These are phyloP conservation scores for Chrysanthemum seticuspe DNA, from an alignment of 129 eudicot genomes.

Conservation along the genomic window DNA sequence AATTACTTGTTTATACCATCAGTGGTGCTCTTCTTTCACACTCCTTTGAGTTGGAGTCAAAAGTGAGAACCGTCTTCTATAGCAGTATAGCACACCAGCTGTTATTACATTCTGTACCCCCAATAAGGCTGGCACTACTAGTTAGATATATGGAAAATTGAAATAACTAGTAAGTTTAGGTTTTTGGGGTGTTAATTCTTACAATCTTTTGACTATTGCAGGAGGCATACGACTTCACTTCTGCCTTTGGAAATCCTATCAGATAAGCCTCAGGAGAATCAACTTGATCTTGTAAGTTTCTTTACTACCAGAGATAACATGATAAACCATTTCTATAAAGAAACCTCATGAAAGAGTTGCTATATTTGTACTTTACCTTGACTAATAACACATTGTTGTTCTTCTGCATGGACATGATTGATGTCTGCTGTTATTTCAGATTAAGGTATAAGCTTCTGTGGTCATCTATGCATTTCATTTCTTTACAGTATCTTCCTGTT, in stretches of 20 bases:
- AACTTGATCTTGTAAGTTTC: constrained; percentile 59
- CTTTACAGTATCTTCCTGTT: too few species aligned
- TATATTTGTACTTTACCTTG: too few species aligned
- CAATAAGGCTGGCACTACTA: constrained; percentile 73
- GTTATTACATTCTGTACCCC: constrained; percentile 74
- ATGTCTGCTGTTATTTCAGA: constrained; percentile 47
- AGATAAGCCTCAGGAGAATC: constrained; percentile 62
- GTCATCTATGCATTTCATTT: too few species aligned
- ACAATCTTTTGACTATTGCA: constrained; percentile 19
- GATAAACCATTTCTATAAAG: not conserved
- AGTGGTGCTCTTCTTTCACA: constrained; percentile 78
- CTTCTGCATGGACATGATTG: constrained; percentile 40
- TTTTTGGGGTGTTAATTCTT: not conserved
- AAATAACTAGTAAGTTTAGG: constrained; percentile 1
- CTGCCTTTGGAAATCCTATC: constrained; percentile 78
- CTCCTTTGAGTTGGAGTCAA: constrained; percentile 78
- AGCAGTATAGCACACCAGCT: constrained; percentile 81
- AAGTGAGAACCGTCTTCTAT: constrained; percentile 49
- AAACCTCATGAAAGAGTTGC: too few species aligned
- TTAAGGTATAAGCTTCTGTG: constrained; percentile 45
- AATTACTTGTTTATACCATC: constrained; percentile 23
- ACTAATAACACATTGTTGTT: constrained; percentile 28
- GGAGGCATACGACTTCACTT: constrained; percentile 90
- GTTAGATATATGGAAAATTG: constrained; percentile 31
- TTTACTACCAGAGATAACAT: not conserved